Percentiles rank a stretch among this genome's conserved stretches.
These are phyloP conservation scores for Paecilomyces sp. DNA, from an alignment of 2,329 filamentous ascomycete genomes.

Conservation along the genomic window DNA sequence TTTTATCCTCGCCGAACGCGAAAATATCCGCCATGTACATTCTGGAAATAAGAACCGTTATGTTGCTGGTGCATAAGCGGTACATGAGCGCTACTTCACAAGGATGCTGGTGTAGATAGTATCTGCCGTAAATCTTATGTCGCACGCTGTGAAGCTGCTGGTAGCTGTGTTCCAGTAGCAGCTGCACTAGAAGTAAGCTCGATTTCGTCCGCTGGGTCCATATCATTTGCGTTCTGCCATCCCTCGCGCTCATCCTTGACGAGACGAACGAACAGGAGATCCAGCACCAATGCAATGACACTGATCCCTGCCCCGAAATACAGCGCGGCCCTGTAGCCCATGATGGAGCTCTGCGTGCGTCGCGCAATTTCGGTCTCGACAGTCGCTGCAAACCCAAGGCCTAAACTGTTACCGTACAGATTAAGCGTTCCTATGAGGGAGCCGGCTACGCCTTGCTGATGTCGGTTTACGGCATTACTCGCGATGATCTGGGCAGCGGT, in stretches of 20 bases:
- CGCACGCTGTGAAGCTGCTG: background rate
- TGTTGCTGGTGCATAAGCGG: background rate
- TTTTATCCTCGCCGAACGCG: too few species aligned
- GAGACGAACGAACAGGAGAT: constrained; percentile 21
- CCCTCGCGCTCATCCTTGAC: constrained; percentile 26
- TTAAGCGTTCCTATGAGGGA: constrained; percentile 43
- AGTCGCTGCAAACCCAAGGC: constrained; percentile 39
- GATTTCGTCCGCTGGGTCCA: background rate
- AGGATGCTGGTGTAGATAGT: background rate
- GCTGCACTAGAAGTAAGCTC: background rate
- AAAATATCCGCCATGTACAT: too few species aligned
- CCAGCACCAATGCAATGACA: constrained; percentile 18
- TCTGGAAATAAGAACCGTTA: too few species aligned
- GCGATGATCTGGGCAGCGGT: constrained; percentile 48
- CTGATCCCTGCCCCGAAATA: constrained; percentile 24
- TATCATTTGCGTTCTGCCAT: constrained; percentile 15
- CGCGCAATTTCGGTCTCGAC: constrained; percentile 21
- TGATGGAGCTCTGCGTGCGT: constrained; percentile 9
- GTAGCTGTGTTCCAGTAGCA: background rate
- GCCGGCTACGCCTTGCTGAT: constrained; percentile 46
- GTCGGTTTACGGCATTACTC: constrained; percentile 42
- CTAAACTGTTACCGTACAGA: constrained; percentile 37
- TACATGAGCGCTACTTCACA: background rate
- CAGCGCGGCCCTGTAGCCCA: constrained; percentile 23
- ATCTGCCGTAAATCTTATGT: background rate